A percentile compares a stretch with the other conserved stretches of the same genome.
Conservation (phyloP, 106 monocot genomes). For the Cymbidium sinense region DNA sequence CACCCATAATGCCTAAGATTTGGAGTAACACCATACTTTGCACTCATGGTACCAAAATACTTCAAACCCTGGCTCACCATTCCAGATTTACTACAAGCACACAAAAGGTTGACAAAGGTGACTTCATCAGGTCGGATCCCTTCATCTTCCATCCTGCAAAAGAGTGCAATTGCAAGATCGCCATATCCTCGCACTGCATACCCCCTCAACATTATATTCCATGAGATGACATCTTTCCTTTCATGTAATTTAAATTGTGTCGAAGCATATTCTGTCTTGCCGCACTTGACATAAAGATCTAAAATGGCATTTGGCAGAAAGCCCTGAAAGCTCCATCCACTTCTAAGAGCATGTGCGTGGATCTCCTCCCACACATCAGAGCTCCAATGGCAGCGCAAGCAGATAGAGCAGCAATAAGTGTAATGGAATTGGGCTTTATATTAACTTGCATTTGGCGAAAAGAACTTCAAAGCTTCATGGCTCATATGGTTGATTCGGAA, state of each 20-base stretch:
- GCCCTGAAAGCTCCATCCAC: constrained; percentile 36
- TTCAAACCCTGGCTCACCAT: constrained; percentile 54
- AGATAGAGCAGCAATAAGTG: constrained; percentile 58
- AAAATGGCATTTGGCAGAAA: constrained; percentile 67
- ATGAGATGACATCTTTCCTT: constrained; percentile 60
- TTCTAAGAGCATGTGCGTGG: constrained; percentile 58
- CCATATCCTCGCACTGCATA: constrained; percentile 43
- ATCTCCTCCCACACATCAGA: constrained; percentile 81
- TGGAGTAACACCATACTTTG: constrained; percentile 42
- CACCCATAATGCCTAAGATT: constrained; percentile 82
- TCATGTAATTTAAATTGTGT: constrained; percentile 41
- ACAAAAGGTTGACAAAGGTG: constrained; percentile 65
- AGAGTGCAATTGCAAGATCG: constrained; percentile 46
- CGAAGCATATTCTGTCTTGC: constrained; percentile 47
- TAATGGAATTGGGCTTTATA: constrained; percentile 53
- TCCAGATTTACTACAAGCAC: constrained; percentile 62
- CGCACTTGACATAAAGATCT: constrained; percentile 86
- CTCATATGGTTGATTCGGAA: constrained; percentile 55
- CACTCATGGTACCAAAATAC: constrained; percentile 40
- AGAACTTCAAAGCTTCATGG: constrained; percentile 63
- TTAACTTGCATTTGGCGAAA: constrained; percentile 57
- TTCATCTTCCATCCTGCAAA: constrained; percentile 42
- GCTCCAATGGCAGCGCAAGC: constrained; percentile 69
- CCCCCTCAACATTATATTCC: constrained; percentile 80
- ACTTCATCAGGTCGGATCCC: constrained; percentile 60